These are phyloP conservation scores for Leccinum griseonigrum DNA, from an alignment of 1,284 basidiomycete genomes.

Conservation along the genomic window DNA sequence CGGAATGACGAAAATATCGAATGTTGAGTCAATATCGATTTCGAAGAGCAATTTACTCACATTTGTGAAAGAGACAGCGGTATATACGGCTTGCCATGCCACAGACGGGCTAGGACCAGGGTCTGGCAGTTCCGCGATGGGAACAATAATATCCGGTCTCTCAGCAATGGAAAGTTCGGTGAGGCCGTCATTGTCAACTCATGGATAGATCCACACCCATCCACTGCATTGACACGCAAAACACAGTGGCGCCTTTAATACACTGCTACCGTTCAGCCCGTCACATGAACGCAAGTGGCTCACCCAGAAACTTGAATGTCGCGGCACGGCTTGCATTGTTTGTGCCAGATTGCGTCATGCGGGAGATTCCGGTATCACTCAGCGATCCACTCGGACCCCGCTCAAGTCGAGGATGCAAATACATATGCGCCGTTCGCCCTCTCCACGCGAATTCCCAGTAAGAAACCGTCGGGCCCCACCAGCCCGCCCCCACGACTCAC, in stretches of 20 bases:
- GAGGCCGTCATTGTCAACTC: no score
- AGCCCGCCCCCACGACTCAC: constrained; percentile 23
- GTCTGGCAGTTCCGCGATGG: no score
- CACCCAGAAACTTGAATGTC: no score
- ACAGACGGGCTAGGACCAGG: neutral
- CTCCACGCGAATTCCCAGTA: constrained; percentile 21
- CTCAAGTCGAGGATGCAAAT: constrained; percentile 12
- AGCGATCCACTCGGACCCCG: constrained; percentile 28
- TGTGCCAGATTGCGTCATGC: no score
- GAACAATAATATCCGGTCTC: no score
- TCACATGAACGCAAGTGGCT: no score
- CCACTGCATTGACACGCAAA: no score
- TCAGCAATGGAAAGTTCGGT: no score
- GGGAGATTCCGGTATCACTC: no score
- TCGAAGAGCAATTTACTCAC: neutral
- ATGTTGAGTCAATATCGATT: neutral
- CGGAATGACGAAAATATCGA: neutral
- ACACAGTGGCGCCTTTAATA: neutral
- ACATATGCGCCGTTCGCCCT: constrained; percentile 17
- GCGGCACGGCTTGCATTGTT: no score
- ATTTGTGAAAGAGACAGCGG: neutral
- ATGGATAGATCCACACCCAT: no score
- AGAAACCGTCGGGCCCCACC: constrained; percentile 22
- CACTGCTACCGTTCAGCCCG: neutral
- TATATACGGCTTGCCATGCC: neutral